Base-by-base conservation (phyloP, 768 basidiomycete genomes). In the Mycena galericulata region DNA sequence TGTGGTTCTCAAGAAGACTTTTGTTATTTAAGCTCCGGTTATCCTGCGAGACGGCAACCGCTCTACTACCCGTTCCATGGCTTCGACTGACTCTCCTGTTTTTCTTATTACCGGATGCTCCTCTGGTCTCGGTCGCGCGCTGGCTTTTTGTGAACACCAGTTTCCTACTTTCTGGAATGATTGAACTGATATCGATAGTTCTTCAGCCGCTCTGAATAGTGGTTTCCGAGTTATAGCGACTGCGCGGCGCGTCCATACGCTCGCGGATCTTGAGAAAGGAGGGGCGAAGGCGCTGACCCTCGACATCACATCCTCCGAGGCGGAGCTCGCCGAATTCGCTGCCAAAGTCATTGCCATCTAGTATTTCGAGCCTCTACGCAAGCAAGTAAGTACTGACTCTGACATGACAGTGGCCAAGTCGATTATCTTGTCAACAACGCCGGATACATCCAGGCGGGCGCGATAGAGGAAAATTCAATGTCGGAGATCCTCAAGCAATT, bases 81-180 rank as follows among this genome's bases (percentile, higher is more conserved):
- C 38, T 24, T 20, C 51, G n/a, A 32, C 50, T 11, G 17, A 54
- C 51, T 60, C 65, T 4, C 57, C 51, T 4, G 58, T 60, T 12
- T 60, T 60, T 18, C 43, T 67, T 5, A 67, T 67, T 24, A 67
- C 65, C 10, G 65, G 65, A 3, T 67, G 65, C 45, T 60, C 65
- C 7, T 54, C 58, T 20, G 58, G 50, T 22, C 22, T 67, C 4
- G 65, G 57, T 17, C 50, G 58, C 18, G 58, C 60, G 34, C 57
- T 66, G 10, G 29, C 65, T n/a, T 11, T 59, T 15, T 30, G 65
- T 59, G 40, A 14, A 41, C 20, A 15, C n/a, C n/a, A n/a, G n/a
- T n/a, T n/a, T 24, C 17, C 17, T 26, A 12, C 29, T 40, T 43
- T 18, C 8, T 10, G 30, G 15, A 9, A 12, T 14, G n/a, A 4